Conservation (phyloP, 495 filamentous ascomycete genomes). For the Penicillium odoratum region DNA sequence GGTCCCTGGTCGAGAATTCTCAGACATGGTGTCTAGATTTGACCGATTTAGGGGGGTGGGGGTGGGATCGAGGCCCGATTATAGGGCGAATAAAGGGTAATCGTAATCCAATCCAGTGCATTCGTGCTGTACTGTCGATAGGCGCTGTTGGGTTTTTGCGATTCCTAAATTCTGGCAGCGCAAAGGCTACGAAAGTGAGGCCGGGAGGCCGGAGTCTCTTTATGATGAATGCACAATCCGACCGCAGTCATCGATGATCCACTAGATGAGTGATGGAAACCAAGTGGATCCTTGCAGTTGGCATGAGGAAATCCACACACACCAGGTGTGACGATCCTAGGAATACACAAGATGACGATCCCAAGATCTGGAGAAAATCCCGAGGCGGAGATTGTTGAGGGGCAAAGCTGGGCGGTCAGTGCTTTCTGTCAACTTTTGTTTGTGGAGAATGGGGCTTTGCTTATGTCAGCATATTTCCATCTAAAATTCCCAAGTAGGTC, state of each 20-base stretch:
- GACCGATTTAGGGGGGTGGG: not conserved
- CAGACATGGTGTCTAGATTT: not conserved
- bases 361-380: slow-evolving; percentile 1
- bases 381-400: slow-evolving; percentile 1
- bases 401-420: slow-evolving; percentile 6
- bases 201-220: slow-evolving; percentile 8
- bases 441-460: not conserved
- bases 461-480: no score
- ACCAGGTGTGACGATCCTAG: slow-evolving; percentile 15
- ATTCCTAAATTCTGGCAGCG: not conserved
- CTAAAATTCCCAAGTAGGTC: not conserved
- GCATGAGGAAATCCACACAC: slow-evolving; percentile 15
- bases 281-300: slow-evolving; percentile 9
- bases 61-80: not conserved
- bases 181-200: not conserved
- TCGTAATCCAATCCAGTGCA: not conserved
- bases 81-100: not conserved
- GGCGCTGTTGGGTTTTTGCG: no score
- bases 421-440: not conserved
- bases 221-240: not conserved
- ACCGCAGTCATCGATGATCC: not conserved
- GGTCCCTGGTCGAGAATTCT: slow-evolving; percentile 11
- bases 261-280: slow-evolving; percentile 4
- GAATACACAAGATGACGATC: slow-evolving; percentile 4
- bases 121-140: not conserved